phyloP scores from a whole-genome alignment of 2,329 filamentous ascomycete genomes.

The Botrytis sinoallii region DNA sequence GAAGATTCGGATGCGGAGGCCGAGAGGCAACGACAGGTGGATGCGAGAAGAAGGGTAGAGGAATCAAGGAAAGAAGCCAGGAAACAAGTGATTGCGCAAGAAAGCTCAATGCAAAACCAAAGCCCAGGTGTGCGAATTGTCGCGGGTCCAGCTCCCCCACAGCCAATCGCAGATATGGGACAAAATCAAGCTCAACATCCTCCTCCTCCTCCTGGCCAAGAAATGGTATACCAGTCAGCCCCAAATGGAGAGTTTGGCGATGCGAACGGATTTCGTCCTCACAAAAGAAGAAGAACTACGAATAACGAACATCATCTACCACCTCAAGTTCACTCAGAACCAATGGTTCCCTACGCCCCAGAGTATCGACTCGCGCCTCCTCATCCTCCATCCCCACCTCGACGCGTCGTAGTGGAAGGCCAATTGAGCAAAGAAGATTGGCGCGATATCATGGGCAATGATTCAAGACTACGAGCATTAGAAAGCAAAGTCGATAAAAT shows the following conservation, averaged over 20 bases:
- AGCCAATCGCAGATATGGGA: slow-evolving; percentile 24
- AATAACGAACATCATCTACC: slow-evolving; percentile 31
- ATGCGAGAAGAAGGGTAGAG: slow-evolving; percentile 35
- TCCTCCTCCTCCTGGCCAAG: slow-evolving; percentile 14
- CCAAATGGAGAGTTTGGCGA: slow-evolving; percentile 21
- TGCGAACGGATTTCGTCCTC: slow-evolving; percentile 33
- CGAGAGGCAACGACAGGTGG: slow-evolving; percentile 38
- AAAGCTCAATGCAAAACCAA: slow-evolving; percentile 26
- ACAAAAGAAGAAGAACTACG: slow-evolving; percentile 34
- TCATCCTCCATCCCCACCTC: slow-evolving; percentile 33
- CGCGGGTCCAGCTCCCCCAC: slow-evolving; percentile 22
- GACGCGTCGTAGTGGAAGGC: slow-evolving; percentile 36
- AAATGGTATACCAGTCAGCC: slow-evolving; percentile 28
- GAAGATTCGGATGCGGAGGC: slow-evolving; percentile 37
- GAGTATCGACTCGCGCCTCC: slow-evolving; percentile 21
- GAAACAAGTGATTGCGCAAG: slow-evolving; percentile 35
- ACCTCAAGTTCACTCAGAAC: slow-evolving; percentile 32
- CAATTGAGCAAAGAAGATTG: slow-evolving; percentile 38
- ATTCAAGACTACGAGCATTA: slow-evolving; percentile 34
- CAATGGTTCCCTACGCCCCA: slow-evolving; percentile 22
- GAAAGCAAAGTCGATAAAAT: slow-evolving; percentile 38
- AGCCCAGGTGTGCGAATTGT: slow-evolving; percentile 25
- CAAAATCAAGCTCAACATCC: slow-evolving; percentile 15
- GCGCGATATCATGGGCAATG: slow-evolving; percentile 38
- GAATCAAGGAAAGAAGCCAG: slow-evolving; percentile 36